These are phyloP conservation scores for Mycena albidolilacea DNA, from an alignment of 768 basidiomycete genomes.

Conservation along the genomic window DNA sequence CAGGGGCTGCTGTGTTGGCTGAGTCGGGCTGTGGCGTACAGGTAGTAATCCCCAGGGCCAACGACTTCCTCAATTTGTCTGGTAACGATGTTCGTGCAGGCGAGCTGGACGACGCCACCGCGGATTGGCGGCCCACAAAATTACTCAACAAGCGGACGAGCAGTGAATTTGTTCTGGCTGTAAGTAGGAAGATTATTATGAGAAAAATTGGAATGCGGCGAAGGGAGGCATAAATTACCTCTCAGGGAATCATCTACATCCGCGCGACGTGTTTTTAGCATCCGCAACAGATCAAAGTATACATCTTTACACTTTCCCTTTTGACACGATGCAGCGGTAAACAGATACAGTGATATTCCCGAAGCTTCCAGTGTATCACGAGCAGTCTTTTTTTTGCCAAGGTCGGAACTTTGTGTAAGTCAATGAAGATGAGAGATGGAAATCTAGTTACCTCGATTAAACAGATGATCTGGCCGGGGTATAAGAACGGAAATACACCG, in stretches of 20 bases:
- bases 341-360: constrained; percentile 33
- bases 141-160: constrained; percentile 34
- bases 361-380: constrained; percentile 35
- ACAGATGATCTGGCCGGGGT: constrained; percentile 28
- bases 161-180: constrained; percentile 30
- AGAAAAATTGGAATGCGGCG: constrained; percentile 4
- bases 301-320: constrained; percentile 23
- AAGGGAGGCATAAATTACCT: constrained; percentile 19
- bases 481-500: constrained; percentile 18
- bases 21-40: no score
- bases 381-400: constrained; percentile 24
- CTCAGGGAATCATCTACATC: constrained; percentile 30
- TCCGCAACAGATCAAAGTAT: constrained; percentile 33
- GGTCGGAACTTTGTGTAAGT: background rate
- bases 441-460: constrained; percentile 35
- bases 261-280: constrained; percentile 27
- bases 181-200: constrained; percentile 7
- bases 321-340: constrained; percentile 28
- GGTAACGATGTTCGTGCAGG: constrained; percentile 11
- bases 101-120: background rate
- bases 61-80: constrained; percentile 1
- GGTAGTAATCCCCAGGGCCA: constrained; percentile 6
- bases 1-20: no score
- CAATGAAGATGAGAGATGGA: background rate
- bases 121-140: constrained; percentile 19